Evolutionary conservation across 371 early-diverging fungal genomes (phyloP).

Genomic region (Actinomortierella ambigua): DNA sequence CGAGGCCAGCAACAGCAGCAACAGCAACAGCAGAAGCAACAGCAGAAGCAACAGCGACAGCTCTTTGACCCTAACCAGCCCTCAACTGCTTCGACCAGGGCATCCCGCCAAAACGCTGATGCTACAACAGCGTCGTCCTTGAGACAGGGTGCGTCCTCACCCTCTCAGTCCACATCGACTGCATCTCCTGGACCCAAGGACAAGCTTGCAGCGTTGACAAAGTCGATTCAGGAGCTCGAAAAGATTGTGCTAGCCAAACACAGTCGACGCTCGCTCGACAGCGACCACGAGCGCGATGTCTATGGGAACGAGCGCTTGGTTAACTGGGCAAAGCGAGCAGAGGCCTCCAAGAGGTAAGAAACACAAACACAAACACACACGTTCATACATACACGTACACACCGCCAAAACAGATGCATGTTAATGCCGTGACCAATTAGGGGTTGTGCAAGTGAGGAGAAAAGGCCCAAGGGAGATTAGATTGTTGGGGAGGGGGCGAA

Average conservation of each 20-base stretch:
- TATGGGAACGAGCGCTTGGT: constrained; percentile 6
- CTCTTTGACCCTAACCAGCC: no score
- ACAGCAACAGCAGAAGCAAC: constrained; percentile 26
- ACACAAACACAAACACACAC: not conserved
- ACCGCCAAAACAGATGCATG: no score
- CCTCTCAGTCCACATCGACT: constrained; percentile 7
- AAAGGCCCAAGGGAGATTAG: not conserved
- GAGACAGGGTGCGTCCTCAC: constrained; percentile 5
- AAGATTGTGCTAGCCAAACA: constrained; percentile 41
- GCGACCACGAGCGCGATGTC: constrained; percentile 22
- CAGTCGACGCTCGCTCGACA: constrained; percentile 33
- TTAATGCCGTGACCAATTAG: no score
- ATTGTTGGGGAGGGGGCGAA: not conserved
- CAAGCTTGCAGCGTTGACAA: constrained; percentile 34
- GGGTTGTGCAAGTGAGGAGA: not conserved
- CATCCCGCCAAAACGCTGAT: no score
- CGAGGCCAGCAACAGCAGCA: constrained; percentile 20
- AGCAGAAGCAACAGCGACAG: constrained; percentile 1
- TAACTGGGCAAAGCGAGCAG: constrained; percentile 34
- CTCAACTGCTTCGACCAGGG: no score
- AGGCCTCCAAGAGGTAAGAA: constrained; percentile 39
- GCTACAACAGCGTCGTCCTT: not conserved
- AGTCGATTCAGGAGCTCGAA: constrained; percentile 41
- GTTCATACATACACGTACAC: no score
- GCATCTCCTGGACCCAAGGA: constrained; percentile 18